Evolutionary conservation across 2,329 filamentous ascomycete genomes (phyloP).

Genomic region (Alternaria atra): DNA sequence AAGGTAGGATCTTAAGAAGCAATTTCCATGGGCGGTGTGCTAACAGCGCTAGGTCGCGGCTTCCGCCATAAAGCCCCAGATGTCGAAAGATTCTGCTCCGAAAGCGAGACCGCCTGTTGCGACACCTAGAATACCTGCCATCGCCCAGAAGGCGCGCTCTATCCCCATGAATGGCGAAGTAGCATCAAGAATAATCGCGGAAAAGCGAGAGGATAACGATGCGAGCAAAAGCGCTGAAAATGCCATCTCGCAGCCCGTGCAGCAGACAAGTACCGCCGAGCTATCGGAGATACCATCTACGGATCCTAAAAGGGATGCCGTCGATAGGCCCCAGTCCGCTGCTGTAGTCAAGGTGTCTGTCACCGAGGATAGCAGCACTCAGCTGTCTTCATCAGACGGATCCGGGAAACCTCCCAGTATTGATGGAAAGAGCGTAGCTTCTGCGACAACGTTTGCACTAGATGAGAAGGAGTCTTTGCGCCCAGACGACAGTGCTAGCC

Average conservation of each 20-base stretch:
- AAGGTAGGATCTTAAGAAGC: slow-evolving; percentile 64
- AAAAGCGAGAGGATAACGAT: slow-evolving; percentile 23
- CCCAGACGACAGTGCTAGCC: slow-evolving; percentile 93
- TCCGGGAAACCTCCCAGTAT: slow-evolving; percentile 87
- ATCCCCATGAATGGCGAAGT: slow-evolving; percentile 25
- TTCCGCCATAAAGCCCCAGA: slow-evolving; percentile 47
- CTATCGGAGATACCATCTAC: slow-evolving; percentile 30
- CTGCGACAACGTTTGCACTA: slow-evolving; percentile 92
- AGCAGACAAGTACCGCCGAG: slow-evolving; percentile 35
- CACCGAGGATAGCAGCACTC: slow-evolving; percentile 56
- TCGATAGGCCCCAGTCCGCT: slow-evolving; percentile 40
- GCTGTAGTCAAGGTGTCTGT: slow-evolving; percentile 43
- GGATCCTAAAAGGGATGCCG: slow-evolving; percentile 58
- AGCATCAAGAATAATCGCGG: slow-evolving; percentile 23
- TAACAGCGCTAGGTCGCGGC: slow-evolving; percentile 52
- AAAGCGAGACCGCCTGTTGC: slow-evolving; percentile 39
- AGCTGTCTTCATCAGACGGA: slow-evolving; percentile 63
- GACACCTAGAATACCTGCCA: slow-evolving; percentile 33
- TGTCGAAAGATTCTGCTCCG: slow-evolving; percentile 33
- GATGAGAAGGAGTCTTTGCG: slow-evolving; percentile 96
- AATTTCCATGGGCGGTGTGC: not conserved
- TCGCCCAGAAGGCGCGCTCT: slow-evolving; percentile 33
- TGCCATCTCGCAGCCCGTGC: slow-evolving; percentile 31
- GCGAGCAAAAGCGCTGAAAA: slow-evolving; percentile 35
- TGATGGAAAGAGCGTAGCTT: slow-evolving; percentile 88